Evolutionary conservation across 2,329 filamentous ascomycete genomes (phyloP), one percentile per base, ranked within the genome.

Genomic region (Epichloe elymi): DNA sequence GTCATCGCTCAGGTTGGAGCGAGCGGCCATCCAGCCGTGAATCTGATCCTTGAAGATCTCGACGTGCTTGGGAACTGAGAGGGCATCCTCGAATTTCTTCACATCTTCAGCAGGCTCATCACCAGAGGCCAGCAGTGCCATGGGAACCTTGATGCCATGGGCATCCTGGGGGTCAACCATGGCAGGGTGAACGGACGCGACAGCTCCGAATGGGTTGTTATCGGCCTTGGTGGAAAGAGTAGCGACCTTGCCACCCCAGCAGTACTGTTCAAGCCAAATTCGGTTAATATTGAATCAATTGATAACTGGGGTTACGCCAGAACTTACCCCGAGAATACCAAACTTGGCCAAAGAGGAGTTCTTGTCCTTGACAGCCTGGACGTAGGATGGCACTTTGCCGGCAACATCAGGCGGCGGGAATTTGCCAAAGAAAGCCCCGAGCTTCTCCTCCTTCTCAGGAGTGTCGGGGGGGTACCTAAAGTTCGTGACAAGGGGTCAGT

Each of bases 1-100:
- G 46, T 71, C 67, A 45, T 83, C 69, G 36, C 72, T 69, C 33
- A 86, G 67, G 59, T 85, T 69, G 0, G 76, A 72, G 26, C 82
- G 75, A 1, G 83, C 82, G 1, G 79, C 80, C 83, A 86, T 87
- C 82, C 82, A 87, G 43, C 83, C 83, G 65, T 87, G 83, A 61
- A 82, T 74, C 73, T 85, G 83, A 59, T 80, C 80, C 23, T 60
- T 59, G 60, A 85, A 86, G n/a, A 64, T 80, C 70, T 86, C 82
- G 49, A 85, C 75, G 55, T 81, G 74, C 60, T 80, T 79, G 52
- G 75, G 66, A 2, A 69, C 74, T 30, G 66, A 69, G 48, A 85
- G 70, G 10, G 68, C 69, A n/a, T 69, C 64, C 61, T 78, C 71
- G 55, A 79, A 81, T 61, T 77, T 70, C 63, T 78, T 68, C 40